Base-by-base conservation (phyloP, 169 alveolate species). In the Eimeria acervulina region DNA sequence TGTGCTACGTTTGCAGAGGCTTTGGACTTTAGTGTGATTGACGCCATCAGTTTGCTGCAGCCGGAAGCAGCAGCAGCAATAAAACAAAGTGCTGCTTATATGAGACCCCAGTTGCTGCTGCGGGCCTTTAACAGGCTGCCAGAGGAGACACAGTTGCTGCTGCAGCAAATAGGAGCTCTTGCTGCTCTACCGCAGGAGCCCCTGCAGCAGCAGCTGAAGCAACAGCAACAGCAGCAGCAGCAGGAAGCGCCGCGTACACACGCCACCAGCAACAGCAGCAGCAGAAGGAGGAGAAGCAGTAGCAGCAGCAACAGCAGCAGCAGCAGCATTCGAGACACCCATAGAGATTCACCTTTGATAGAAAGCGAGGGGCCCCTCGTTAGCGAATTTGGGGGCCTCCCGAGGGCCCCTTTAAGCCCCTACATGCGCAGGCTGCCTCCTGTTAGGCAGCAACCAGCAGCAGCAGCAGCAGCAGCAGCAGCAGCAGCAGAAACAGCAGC, bases 401-500 rank as follows among this genome's bases (percentile, higher is more conserved):
- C 80, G 40, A 68, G 80, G 80, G 80, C 80, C 80, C 80, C 80
- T 19, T n/a, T 68, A 12, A 74, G 33, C 13, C 55, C 55, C 36
- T 21, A 38, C 17, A 74, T 59, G 13, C 87, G 87, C 2, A 33
- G 87, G 59, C 59, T 74, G 87, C 87, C 87, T 26, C 87, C 87
- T n/a, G 13, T 74, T 15, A 74, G 52, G 59, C 55, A 28, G 33
- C 33, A 12, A 33, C 31, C 87, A 74, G 61, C 61, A 40, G 59
- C 87, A 74, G 59, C 87, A 74, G 87, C 87, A 74, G 59, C 47
- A 74, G 87, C 87, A 74, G 59, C 87, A 74, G 59, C 87, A 74
- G 87, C 47, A 74, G 59, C 87, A 74, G 23, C 87, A 74, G 87
- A 12, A 74, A 38, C 87, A 74, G 31, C 87, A 74, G 59, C 87